Conservation (phyloP, 345 rosid species). For the Lagerstroemia speciosa region DNA sequence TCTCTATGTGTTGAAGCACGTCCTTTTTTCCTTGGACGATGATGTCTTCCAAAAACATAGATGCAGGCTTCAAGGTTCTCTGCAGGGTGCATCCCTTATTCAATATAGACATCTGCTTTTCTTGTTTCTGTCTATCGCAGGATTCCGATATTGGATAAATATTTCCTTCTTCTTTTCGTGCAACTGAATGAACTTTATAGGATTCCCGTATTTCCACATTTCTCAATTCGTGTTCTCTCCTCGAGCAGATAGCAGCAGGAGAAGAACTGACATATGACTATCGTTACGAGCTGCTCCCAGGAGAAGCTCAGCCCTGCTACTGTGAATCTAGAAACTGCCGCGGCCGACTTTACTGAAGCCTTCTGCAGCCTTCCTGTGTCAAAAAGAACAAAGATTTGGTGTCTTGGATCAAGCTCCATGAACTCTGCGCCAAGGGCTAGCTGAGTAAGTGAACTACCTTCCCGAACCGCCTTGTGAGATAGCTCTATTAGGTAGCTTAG, state of each 20-base stretch:
- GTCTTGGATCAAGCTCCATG: neutral
- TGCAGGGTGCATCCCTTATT: neutral
- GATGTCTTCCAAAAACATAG: neutral
- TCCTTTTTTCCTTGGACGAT: neutral
- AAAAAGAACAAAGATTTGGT: neutral
- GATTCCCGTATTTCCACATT: neutral
- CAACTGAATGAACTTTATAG: neutral
- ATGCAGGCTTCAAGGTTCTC: neutral
- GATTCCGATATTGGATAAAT: neutral
- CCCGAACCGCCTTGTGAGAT: neutral
- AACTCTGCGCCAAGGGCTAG: neutral
- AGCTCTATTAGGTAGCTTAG: neutral
- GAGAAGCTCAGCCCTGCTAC: constrained; percentile 54
- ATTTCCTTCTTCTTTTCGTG: neutral
- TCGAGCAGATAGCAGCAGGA: constrained; percentile 79
- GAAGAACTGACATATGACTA: constrained; percentile 79
- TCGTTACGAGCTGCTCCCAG: constrained; percentile 38
- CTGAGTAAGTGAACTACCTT: neutral
- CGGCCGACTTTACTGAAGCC: constrained; percentile 40
- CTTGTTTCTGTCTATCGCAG: neutral
- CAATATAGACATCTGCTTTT: neutral
- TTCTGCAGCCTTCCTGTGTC: neutral
- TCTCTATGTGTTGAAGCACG: neutral
- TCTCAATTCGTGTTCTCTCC: neutral
- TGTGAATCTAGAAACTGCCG: constrained; percentile 66